phyloP scores from a whole-genome alignment of 805 yeast genomes.

The Candida loeiensis region DNA sequence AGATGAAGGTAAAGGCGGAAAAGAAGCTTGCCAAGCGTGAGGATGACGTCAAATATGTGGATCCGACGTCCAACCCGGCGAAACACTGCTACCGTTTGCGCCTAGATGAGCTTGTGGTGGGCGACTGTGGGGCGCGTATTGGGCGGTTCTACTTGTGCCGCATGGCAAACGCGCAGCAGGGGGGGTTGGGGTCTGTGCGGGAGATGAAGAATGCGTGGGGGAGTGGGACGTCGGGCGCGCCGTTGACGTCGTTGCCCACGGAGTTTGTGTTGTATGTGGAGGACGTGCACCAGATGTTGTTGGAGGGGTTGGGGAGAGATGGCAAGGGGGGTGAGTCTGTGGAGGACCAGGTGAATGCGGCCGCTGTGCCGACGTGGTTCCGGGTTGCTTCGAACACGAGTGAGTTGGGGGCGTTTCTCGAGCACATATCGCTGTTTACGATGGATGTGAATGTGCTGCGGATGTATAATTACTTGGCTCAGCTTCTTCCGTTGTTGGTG shows the following conservation, averaged over 20 bases:
- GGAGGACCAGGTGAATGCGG: no score
- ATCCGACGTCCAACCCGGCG: slow-evolving; percentile 38
- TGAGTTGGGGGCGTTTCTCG: slow-evolving; percentile 27
- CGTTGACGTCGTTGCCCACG: slow-evolving; percentile 13
- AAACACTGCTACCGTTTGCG: slow-evolving; percentile 31
- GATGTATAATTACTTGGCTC: slow-evolving; percentile 28
- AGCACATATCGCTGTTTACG: slow-evolving; percentile 23
- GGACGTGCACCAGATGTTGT: slow-evolving; percentile 34
- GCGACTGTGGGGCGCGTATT: slow-evolving; percentile 38
- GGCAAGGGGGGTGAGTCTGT: slow-evolving; percentile 18
- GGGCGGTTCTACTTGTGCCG: slow-evolving; percentile 40
- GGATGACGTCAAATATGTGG: slow-evolving; percentile 26
- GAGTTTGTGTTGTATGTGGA: slow-evolving; percentile 40
- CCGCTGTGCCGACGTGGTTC: slow-evolving; percentile 27
- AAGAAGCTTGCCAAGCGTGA: slow-evolving; percentile 27
- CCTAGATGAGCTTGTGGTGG: slow-evolving; percentile 33
- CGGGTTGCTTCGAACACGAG: slow-evolving; percentile 33
- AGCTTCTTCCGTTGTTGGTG: slow-evolving; percentile 25
- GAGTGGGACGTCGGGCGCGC: slow-evolving; percentile 7
- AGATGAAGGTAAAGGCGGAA: slow-evolving; percentile 30
- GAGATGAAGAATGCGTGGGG: slow-evolving; percentile 29
- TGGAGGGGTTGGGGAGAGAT: slow-evolving; percentile 22
- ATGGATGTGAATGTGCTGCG: slow-evolving; percentile 20
- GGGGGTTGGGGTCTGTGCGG: slow-evolving; percentile 34
- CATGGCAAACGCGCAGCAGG: slow-evolving; percentile 32